Conservation (phyloP, 345 rosid genomes). For the Cardamine resedifolia region DNA sequence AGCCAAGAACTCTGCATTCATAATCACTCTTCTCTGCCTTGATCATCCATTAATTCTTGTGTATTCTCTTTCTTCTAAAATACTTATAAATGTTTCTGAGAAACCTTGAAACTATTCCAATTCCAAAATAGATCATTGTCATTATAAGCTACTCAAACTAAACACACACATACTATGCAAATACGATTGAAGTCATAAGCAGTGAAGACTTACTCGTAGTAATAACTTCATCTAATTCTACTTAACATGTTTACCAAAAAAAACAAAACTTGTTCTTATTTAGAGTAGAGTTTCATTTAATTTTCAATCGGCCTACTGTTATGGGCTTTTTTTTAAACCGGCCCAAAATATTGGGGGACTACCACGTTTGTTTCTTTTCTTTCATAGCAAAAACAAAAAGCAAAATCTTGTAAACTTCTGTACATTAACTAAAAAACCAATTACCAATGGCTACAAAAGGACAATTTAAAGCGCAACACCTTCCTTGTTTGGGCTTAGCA, state of each 20-base stretch:
- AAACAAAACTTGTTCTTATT: no score
- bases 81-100: conserved; percentile 20
- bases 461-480: no score
- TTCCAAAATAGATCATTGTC: background rate
- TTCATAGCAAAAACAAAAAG: background rate
- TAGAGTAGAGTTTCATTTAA: no score
- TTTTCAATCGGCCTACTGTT: background rate
- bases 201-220: background rate
- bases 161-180: background rate
- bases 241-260: no score
- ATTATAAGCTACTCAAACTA: background rate
- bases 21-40: conserved; percentile 33
- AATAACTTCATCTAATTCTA: background rate
- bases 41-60: conserved; percentile 7
- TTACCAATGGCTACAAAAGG: no score
- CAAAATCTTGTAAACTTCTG: conserved; percentile 13
- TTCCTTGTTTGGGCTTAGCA: no score
- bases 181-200: background rate
- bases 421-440: no score
- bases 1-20: conserved; percentile 46
- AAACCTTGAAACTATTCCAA: background rate
- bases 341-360: conserved; percentile 11
- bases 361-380: background rate
- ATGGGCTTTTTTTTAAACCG: conserved; percentile 8
- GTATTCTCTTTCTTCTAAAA: background rate